Conservation (phyloP, 1,139 yeast genomes). For the Geotrichum restrictum region DNA sequence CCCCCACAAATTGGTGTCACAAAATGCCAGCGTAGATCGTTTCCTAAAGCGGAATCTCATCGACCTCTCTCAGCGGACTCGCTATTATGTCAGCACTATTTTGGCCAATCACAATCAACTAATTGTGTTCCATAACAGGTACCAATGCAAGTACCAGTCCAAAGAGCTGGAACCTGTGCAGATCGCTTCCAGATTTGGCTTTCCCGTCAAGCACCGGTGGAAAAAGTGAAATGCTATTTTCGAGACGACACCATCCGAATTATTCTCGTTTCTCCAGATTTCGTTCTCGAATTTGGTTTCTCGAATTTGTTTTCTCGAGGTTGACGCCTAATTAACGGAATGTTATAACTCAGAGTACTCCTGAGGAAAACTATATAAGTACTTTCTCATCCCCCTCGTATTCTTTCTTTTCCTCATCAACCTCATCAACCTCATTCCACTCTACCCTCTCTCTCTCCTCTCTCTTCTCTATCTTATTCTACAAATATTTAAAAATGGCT, state of each 20-base stretch:
- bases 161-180: neutral
- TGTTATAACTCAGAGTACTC: neutral
- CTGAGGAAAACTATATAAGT: neutral
- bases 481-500: no score
- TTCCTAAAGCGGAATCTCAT: neutral
- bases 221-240: no score
- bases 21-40: neutral
- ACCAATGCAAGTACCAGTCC: neutral
- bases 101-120: neutral
- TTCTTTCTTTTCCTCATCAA: neutral
- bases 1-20: no score
- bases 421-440: neutral
- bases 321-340: neutral
- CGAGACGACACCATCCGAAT: neutral
- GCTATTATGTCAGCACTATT: conserved; percentile 3
- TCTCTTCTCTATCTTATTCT: neutral
- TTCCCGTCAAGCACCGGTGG: no score
- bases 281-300: neutral
- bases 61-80: neutral
- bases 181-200: neutral
- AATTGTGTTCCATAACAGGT: neutral
- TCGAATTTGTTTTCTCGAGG: neutral
- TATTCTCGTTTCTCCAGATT: conserved; percentile 8
- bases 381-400: neutral
- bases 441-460: neutral